phyloP scores from a whole-genome alignment of 1,139 yeast species.

The Barnettozyma hawaiiensis region DNA sequence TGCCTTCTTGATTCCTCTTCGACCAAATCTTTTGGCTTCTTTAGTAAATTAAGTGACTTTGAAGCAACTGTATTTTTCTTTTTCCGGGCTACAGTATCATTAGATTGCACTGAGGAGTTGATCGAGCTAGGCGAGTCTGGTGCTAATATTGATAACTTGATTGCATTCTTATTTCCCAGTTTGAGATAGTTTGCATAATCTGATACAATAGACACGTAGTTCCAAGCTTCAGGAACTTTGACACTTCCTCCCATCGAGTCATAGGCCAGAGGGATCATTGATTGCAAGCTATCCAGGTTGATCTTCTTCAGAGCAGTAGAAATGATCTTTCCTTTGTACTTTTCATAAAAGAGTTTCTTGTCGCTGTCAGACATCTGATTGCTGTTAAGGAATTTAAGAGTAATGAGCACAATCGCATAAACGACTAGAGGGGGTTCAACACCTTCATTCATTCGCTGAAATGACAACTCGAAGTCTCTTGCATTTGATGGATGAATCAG shows the following conservation, averaged over 20 bases:
- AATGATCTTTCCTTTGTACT: neutral
- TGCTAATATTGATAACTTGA: constrained; percentile 7
- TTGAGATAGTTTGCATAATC: constrained; percentile 23
- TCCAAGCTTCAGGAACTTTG: constrained; percentile 25
- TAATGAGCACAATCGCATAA: neutral
- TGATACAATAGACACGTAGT: constrained; percentile 23
- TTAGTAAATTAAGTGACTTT: neutral
- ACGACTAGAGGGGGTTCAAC: neutral
- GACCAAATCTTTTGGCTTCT: neutral
- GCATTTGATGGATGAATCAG: neutral
- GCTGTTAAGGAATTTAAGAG: neutral
- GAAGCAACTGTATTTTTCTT: neutral
- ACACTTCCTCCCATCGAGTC: constrained; percentile 17
- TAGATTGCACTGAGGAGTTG: neutral
- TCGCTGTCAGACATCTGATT: neutral
- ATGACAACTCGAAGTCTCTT: neutral
- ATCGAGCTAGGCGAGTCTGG: neutral
- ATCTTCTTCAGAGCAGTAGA: neutral
- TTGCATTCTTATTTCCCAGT: constrained; percentile 15
- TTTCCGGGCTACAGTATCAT: neutral
- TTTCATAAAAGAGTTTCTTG: neutral
- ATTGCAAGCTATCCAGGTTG: neutral
- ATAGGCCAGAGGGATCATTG: neutral
- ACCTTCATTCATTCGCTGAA: neutral
- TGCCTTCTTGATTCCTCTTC: neutral